Evolutionary conservation across 108 stramenopile genomes (phyloP).

Genomic region (Chaetoceros tenuissimus): DNA sequence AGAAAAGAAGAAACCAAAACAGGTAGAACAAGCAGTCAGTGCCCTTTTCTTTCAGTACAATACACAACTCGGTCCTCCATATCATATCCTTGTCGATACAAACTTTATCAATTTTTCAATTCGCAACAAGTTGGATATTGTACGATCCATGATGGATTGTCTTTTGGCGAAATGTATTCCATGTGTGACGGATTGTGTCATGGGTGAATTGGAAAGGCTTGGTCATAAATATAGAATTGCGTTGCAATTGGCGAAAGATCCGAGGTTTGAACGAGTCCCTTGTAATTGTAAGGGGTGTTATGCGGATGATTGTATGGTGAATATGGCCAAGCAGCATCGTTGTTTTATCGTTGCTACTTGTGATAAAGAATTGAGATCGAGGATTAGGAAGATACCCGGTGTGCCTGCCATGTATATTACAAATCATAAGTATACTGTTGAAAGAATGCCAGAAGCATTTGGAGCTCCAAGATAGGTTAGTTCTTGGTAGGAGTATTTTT

Average conservation of each 20-base stretch:
- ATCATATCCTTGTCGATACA: conserved; percentile 96
- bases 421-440: conserved; percentile 92
- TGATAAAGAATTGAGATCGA: conserved; percentile 94
- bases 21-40: conserved; percentile 82
- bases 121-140: conserved; percentile 96
- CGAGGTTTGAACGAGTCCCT: conserved; percentile 89
- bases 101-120: conserved; percentile 99
- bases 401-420: conserved; percentile 98
- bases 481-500: no score
- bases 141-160: conserved; percentile 99
- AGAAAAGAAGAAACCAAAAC: conserved; percentile 47
- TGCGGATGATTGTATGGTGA: conserved; percentile 84
- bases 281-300: conserved; percentile 92
- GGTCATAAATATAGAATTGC: conserved; percentile 97
- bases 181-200: conserved; percentile 96
- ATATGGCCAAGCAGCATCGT: conserved; percentile 84
- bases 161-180: conserved; percentile 98
- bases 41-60: conserved; percentile 98
- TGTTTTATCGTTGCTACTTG: conserved; percentile 99
- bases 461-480: conserved; percentile 79
- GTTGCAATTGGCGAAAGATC: conserved; percentile 94
- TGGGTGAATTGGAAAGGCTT: conserved; percentile 98
- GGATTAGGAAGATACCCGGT: conserved; percentile 97
- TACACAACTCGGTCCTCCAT: conserved; percentile 95
- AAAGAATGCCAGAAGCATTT: conserved; percentile 98